Percentiles rank a stretch among this genome's conserved stretches.
Evolutionary conservation across 257 asterid species (phyloP).

Genomic region (Ilex asprella): DNA sequence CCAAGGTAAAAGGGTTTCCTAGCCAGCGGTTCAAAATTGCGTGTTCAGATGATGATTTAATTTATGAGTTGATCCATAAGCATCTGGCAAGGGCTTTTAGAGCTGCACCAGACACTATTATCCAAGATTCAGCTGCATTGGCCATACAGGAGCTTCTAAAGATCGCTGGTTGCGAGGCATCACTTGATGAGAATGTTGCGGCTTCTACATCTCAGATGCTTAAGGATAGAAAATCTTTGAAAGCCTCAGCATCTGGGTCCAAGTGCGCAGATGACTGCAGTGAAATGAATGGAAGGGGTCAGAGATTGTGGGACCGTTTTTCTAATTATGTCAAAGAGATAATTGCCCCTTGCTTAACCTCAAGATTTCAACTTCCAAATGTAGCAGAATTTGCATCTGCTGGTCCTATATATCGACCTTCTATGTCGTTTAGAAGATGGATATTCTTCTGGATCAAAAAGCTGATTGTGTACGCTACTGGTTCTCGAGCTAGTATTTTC

Average conservation of each 20-base stretch:
- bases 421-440: slow-evolving; percentile 91
- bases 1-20: slow-evolving; percentile 68
- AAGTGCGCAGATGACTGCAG: slow-evolving; percentile 23
- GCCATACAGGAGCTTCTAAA: slow-evolving; percentile 95
- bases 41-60: slow-evolving; percentile 94
- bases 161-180: slow-evolving; percentile 80
- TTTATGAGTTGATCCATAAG: slow-evolving; percentile 84
- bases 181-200: slow-evolving; percentile 56
- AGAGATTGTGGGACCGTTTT: slow-evolving; percentile 88
- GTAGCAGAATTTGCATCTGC: slow-evolving; percentile 57
- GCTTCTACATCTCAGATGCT: slow-evolving; percentile 27
- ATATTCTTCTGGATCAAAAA: slow-evolving; percentile 73
- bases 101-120: slow-evolving; percentile 81
- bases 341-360: slow-evolving; percentile 97
- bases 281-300: slow-evolving; percentile 63
- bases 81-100: slow-evolving; percentile 97
- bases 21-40: slow-evolving; percentile 84
- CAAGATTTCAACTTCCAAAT: slow-evolving; percentile 66
- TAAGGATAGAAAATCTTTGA: slow-evolving; percentile 26
- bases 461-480: slow-evolving; percentile 79
- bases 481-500: slow-evolving; percentile 78
- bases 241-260: slow-evolving; percentile 35
- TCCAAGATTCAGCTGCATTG: slow-evolving; percentile 94
- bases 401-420: slow-evolving; percentile 82
- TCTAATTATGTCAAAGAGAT: slow-evolving; percentile 94